Conservation (phyloP, 768 basidiomycete genomes). For the Rickenella mellea region DNA sequence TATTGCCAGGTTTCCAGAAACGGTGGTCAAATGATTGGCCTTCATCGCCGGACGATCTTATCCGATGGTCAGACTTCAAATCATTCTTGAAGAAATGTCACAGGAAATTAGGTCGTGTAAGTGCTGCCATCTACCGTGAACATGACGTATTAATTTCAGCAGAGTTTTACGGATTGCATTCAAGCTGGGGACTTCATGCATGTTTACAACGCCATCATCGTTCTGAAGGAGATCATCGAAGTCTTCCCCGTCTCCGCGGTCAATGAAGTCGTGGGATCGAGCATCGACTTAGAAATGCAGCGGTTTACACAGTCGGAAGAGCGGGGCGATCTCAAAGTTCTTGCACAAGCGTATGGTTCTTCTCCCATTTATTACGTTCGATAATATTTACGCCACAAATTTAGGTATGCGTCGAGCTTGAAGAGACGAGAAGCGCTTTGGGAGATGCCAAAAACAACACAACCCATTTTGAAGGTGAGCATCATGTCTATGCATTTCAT, state of each 20-base stretch:
- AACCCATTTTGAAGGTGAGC: constrained; percentile 23
- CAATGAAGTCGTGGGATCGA: constrained; percentile 38
- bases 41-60: constrained; percentile 38
- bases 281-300: constrained; percentile 53
- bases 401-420: constrained; percentile 63
- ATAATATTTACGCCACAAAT: constrained; percentile 1
- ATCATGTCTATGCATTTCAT: not conserved
- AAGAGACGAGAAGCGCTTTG: constrained; percentile 65
- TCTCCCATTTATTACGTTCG: not conserved
- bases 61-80: constrained; percentile 66
- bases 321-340: constrained; percentile 75
- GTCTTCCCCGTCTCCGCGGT: constrained; percentile 74
- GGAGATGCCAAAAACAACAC: constrained; percentile 19
- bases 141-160: constrained; percentile 5
- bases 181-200: constrained; percentile 92
- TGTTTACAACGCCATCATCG: constrained; percentile 92
- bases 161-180: constrained; percentile 78
- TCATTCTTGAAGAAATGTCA: constrained; percentile 79
- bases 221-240: constrained; percentile 83
- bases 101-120: constrained; percentile 59
- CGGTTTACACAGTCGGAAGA: constrained; percentile 65
- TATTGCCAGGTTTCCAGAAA: constrained; percentile 64
- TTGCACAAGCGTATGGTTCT: constrained; percentile 54
- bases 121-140: constrained; percentile 12
- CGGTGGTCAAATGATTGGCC: constrained; percentile 36